Base-by-base conservation (phyloP, 2,329 filamentous ascomycete genomes). In the Mycosphaerella sp. region DNA sequence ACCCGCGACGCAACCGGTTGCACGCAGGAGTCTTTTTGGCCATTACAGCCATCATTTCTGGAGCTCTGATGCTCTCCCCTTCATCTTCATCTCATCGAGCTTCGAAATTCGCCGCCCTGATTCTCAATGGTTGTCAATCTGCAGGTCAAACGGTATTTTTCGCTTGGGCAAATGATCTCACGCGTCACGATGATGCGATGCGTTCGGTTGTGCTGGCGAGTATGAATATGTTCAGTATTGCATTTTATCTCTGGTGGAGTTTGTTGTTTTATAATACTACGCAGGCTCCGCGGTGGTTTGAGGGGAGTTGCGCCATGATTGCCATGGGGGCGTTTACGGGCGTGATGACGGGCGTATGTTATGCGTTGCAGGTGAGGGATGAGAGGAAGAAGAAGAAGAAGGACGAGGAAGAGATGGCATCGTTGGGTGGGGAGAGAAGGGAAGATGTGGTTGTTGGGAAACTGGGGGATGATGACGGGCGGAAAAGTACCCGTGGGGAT, bases 201-300 rank as follows among this genome's bases (percentile, higher is more conserved):
- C 55, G 63, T 9, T 57, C 62, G 1, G 47, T 65, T 2, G 60
- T 64, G 2, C 57, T 65, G 29, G 60, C 62, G 2, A 58, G 56
- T 29, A 65, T 65, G 57, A 65, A 65, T 46, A 63, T 65, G 63
- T 64, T 65, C 39, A 57, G 54, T 41, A 57, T 63, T 6, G 63
- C 62, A 2, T 59, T 65, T 7, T 65, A 64, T 14, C 45, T 65
- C 32, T 65, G 60, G 53, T 65, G 63, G 63, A 64, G 62, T 47
- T 49, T 65, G 39, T 26, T 65, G 21, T 65, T 65, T 49, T 65
- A 65, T 58, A 65, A 65, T 23, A 53, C 63, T 7, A 58, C 60
- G 5, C 63, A 65, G 45, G 63, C 58, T 9, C 63, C 63, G 5
- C 55, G 64, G 26, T 65, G 63, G 63, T 62, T 55, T 29, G 58